These are phyloP conservation scores for Colletotrichum australisinense DNA, from an alignment of 2,329 filamentous ascomycete species.

Conservation along the genomic window DNA sequence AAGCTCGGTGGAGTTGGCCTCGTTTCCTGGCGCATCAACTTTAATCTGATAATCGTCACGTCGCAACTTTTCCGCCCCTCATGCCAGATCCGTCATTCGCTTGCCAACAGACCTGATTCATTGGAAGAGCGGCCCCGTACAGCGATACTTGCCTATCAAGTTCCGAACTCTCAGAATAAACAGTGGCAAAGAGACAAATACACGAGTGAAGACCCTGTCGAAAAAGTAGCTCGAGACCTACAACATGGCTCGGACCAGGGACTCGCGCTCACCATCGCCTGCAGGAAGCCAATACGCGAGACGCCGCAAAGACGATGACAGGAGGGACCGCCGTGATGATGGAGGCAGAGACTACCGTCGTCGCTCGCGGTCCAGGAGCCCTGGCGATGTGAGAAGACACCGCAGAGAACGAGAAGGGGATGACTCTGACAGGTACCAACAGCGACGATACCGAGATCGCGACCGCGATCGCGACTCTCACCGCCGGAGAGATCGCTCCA, in stretches of 20 bases:
- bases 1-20: constrained; percentile 18
- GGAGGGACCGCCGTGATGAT: constrained; percentile 65
- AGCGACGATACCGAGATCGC: constrained; percentile 71
- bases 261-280: constrained; percentile 91
- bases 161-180: background rate
- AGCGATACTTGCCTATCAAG: background rate
- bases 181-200: constrained; percentile 12
- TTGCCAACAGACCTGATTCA: background rate
- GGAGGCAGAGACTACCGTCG: constrained; percentile 63
- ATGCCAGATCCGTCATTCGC: constrained; percentile 4
- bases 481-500: constrained; percentile 76
- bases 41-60: constrained; percentile 20
- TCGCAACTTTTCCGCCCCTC: constrained; percentile 34
- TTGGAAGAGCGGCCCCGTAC: background rate
- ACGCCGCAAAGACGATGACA: constrained; percentile 73
- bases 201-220: constrained; percentile 27
- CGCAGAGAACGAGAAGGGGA: constrained; percentile 38
- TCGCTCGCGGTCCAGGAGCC: constrained; percentile 71
- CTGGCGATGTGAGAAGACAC: constrained; percentile 65
- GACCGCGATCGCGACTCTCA: constrained; percentile 65
- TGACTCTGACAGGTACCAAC: constrained; percentile 54
- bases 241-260: constrained; percentile 72
- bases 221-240: constrained; percentile 46
- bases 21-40: constrained; percentile 14
- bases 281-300: constrained; percentile 85